phyloP scores from a whole-genome alignment of 805 yeast genomes.

The Suhomyces vadensis region DNA sequence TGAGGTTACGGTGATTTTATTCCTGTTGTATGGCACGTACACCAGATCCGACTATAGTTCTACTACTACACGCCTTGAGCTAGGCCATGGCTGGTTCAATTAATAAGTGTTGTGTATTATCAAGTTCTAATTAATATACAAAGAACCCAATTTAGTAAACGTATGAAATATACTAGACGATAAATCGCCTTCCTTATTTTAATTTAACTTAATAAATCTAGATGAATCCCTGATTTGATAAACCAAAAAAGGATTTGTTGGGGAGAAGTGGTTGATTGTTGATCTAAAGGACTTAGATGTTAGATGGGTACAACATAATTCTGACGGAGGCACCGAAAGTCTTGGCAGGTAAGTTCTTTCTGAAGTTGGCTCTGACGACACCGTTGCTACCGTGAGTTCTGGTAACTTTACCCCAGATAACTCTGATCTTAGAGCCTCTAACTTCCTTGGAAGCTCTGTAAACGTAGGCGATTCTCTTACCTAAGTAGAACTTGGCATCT shows the following conservation, averaged over 20 bases:
- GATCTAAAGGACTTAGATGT: slow-evolving; percentile 66
- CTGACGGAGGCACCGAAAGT: slow-evolving; percentile 99
- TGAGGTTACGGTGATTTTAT: too few species aligned
- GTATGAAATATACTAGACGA: slow-evolving; percentile 6
- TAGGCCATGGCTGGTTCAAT: too few species aligned
- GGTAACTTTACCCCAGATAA: slow-evolving; percentile 99
- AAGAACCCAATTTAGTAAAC: slow-evolving; percentile 8
- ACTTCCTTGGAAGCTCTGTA: slow-evolving; percentile 98
- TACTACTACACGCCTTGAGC: too few species aligned
- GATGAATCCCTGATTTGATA: slow-evolving; percentile 2
- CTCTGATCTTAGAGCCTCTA: slow-evolving; percentile 99
- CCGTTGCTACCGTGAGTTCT: slow-evolving; percentile 99
- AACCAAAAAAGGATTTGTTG: neutral
- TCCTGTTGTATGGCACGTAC: too few species aligned
- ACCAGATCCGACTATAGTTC: too few species aligned
- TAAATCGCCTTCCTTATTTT: slow-evolving; percentile 1
- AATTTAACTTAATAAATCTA: slow-evolving; percentile 8
- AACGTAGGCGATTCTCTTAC: slow-evolving; percentile 99
- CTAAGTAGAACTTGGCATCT: slow-evolving; percentile 98
- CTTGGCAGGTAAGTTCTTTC: slow-evolving; percentile 98
- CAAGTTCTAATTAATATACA: slow-evolving; percentile 10
- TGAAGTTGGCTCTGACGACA: slow-evolving; percentile 98
- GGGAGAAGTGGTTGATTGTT: slow-evolving; percentile 4
- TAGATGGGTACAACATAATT: slow-evolving; percentile 99
- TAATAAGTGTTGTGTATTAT: slow-evolving; percentile 9